Base-by-base conservation (phyloP, 805 yeast species). In the Candida schatavii region DNA sequence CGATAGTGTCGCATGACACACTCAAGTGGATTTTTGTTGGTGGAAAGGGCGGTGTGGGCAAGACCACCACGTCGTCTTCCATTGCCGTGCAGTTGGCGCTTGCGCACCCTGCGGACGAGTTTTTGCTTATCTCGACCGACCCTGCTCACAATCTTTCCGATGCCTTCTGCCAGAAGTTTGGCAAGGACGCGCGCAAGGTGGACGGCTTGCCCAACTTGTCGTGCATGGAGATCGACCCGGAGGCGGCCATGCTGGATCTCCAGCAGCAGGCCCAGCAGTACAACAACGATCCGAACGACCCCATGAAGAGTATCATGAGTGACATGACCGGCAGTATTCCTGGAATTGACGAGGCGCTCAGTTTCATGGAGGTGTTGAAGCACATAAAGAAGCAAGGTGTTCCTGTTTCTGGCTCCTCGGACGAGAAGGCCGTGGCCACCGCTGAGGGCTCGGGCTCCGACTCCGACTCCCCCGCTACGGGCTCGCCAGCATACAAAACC, bases 1-100 rank as follows among this genome's bases (percentile, higher is more conserved):
- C 86, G 14, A 68, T 86, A 41, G 70, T 85, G 40, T 50, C 66
- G 22, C 81, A 77, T 46, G 87, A 84, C 21, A 66, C 80, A 31
- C 77, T 93, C 58, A 87, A 86, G 59, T 93, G 99, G 99, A 84
- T 93, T 48, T 93, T 93, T 57, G 98, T 91, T 34, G 99, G 99
- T 51, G 99, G 99, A 53, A 93, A 93, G 72, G 99, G 99, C 64
- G 99, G 99, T 67, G 99, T 93, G 22, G 99, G 99, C 56, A 93
- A 93, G 64, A 93, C 99, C 48, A 93, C 99, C 20, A 87, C 97
- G 3, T 91, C 98, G 1, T 90, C 96, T 36, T 89, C 97, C 19
- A 77, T 93, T 52, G 95, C 99, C 18, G 84, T 90, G 48, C 98
- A 93, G 67, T 77, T 93, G 62, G 97, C 99, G 14, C 66, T 85